phyloP scores from a whole-genome alignment of 2,329 filamentous ascomycete species.

The Monilinia laxa region DNA sequence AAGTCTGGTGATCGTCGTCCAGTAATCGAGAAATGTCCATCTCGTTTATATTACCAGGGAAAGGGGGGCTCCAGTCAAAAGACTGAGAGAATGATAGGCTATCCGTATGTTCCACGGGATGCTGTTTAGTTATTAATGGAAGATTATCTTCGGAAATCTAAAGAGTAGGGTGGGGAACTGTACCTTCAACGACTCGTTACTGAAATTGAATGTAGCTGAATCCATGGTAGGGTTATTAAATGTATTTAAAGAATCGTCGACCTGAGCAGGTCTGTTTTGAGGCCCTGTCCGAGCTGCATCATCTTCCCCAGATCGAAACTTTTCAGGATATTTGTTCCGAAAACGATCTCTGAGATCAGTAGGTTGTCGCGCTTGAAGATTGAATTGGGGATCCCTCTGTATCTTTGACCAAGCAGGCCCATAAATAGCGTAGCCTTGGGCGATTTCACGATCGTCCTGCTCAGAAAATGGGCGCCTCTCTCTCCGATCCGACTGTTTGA shows the following conservation, averaged over 20 bases:
- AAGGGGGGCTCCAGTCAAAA: conserved; percentile 49
- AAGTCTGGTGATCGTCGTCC: not conserved
- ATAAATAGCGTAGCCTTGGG: conserved; percentile 58
- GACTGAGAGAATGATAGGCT: conserved; percentile 41
- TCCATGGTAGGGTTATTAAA: conserved; percentile 10
- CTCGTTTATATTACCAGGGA: conserved; percentile 48
- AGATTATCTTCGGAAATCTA: conserved; percentile 29
- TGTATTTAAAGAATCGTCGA: conserved; percentile 2
- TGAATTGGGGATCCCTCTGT: conserved; percentile 57
- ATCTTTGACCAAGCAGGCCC: conserved; percentile 67
- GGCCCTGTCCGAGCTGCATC: not conserved
- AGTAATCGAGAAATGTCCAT: conserved; percentile 61
- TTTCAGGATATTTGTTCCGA: conserved; percentile 61
- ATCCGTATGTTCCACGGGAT: conserved; percentile 38
- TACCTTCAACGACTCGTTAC: conserved; percentile 36
- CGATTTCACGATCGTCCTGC: conserved; percentile 61
- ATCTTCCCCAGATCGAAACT: conserved; percentile 43
- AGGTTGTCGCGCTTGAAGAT: conserved; percentile 58
- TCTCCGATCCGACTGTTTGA: conserved; percentile 60
- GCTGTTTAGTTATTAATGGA: conserved; percentile 29
- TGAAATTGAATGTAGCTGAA: conserved; percentile 25
- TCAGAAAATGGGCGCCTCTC: conserved; percentile 61
- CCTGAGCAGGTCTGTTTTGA: not conserved
- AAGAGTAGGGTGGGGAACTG: conserved; percentile 27
- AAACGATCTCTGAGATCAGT: conserved; percentile 64